Evolutionary conservation across 2,329 filamentous ascomycete species (phyloP), one percentile per base, ranked within the genome.

Genomic region (Cladorrhinum sp.): DNA sequence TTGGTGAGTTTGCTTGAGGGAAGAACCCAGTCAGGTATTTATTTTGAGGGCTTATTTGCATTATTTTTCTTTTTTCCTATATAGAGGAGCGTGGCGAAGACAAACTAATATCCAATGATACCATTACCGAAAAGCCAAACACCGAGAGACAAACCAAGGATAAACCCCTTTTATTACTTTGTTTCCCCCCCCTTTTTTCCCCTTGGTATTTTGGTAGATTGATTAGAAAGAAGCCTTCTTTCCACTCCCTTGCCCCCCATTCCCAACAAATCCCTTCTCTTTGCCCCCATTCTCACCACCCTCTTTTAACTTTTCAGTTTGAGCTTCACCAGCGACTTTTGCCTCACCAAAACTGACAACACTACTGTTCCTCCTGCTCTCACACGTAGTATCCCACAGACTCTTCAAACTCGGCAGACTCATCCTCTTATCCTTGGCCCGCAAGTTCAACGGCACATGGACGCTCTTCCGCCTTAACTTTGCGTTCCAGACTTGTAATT

Each of bases 1-100:
- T 92, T 82, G 91, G 91, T 20, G 91, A 96, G 75, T 96, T 96
- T 76, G 83, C 82, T 53, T 86, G 60, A 51, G 20, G 23, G 18
- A 28, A n/a, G n/a, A n/a, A n/a, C n/a, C 18, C 4, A 21, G 21
- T 8, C 21, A 21, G 46, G 2, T 14, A 14, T 10, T 18, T 21
- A 7, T 21, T 21, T 3, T 42, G 21, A 51, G 26, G 33, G 53
- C 53, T 30, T 51, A 48, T 39, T 42, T 46, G 23, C 18, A 14
- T 24, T 39, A 20, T 33, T 58, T 49, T 24, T 26, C 48, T 55
- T 55, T 55, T 14, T 23, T 23, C 7, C 28, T 36, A 55, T 36
- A 54, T 18, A 33, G n/a, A 20, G 18, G 4, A 46, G 42, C 42
- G n/a, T 18, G 36, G 16, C 36, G 16, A 42, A 46, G 16, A 16